Percentiles rank a stretch among this genome's conserved stretches.
phyloP scores from a whole-genome alignment of 2,329 filamentous ascomycete genomes.

The Metarhizium anisopliae region DNA sequence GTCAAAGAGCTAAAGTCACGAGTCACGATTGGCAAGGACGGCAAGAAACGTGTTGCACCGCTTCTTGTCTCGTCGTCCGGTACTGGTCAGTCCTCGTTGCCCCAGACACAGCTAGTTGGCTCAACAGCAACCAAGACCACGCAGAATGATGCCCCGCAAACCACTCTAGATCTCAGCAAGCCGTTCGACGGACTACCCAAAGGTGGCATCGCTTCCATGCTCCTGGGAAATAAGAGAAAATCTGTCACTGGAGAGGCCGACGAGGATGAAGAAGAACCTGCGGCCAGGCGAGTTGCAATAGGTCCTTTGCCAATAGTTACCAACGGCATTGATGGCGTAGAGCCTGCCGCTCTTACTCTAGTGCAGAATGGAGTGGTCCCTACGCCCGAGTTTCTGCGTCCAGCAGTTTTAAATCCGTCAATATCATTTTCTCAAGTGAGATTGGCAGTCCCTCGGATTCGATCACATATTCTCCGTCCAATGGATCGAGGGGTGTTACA shows the following conservation, averaged over 20 bases:
- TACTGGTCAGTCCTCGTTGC: constrained; percentile 77
- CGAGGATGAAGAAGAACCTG: constrained; percentile 55
- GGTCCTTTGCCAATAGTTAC: constrained; percentile 67
- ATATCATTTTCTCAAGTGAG: constrained; percentile 76
- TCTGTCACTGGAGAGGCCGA: constrained; percentile 64
- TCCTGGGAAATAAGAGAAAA: constrained; percentile 91
- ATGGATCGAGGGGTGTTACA: constrained; percentile 58
- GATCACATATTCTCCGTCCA: constrained; percentile 73
- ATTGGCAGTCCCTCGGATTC: constrained; percentile 78
- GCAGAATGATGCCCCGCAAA: constrained; percentile 67
- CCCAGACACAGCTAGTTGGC: constrained; percentile 79
- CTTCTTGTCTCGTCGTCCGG: constrained; percentile 85
- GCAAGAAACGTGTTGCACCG: constrained; percentile 90
- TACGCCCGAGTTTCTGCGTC: constrained; percentile 77
- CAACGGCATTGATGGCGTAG: constrained; percentile 68
- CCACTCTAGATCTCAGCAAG: constrained; percentile 81
- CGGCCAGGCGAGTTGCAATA: constrained; percentile 44
- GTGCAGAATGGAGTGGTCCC: constrained; percentile 51
- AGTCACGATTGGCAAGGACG: constrained; percentile 91
- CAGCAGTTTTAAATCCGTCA: constrained; percentile 75
- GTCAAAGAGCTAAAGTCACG: constrained; percentile 69
- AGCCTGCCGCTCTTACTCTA: constrained; percentile 60
- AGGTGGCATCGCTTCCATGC: constrained; percentile 74
- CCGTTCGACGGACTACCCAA: constrained; percentile 89
- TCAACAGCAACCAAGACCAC: constrained; percentile 54